These are phyloP conservation scores for Lactifluus echinatus DNA, from an alignment of 768 basidiomycete species.

Conservation along the genomic window DNA sequence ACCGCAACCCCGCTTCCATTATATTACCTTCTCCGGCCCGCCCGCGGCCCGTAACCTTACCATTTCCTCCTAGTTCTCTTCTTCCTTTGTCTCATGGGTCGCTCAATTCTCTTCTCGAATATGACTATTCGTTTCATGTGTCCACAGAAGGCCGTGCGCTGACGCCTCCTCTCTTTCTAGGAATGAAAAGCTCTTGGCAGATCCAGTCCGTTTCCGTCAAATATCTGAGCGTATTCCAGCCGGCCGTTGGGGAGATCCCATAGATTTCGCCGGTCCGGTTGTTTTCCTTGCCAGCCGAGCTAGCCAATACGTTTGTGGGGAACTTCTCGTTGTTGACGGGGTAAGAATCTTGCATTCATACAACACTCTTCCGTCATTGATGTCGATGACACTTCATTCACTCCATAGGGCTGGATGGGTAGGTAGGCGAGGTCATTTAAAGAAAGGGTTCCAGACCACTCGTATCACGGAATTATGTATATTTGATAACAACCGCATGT, in stretches of 20 bases:
- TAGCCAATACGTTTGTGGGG: constrained; percentile 62
- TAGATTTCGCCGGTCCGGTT: constrained; percentile 58
- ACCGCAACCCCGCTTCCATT: too few species aligned
- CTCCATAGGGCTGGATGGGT: constrained; percentile 25
- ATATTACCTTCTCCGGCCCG: constrained; percentile 14
- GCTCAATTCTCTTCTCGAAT: constrained; percentile 5
- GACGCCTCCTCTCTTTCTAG: constrained; percentile 28
- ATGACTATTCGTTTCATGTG: constrained; percentile 10
- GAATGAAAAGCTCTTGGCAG: constrained; percentile 56
- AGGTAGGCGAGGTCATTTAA: constrained; percentile 18
- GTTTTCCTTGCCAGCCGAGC: constrained; percentile 59
- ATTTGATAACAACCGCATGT: constrained; percentile 5
- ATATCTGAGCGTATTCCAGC: constrained; percentile 67
- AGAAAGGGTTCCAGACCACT: not conserved
- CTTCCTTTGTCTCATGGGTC: too few species aligned
- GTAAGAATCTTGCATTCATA: constrained; percentile 32
- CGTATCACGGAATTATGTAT: constrained; percentile 10
- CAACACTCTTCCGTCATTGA: constrained; percentile 1
- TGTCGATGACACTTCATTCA: constrained; percentile 5
- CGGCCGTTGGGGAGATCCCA: constrained; percentile 56
- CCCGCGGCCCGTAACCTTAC: constrained; percentile 18
- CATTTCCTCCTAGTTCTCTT: too few species aligned
- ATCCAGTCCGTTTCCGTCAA: constrained; percentile 52
- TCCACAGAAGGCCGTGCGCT: constrained; percentile 3
- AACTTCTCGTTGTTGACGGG: constrained; percentile 58